Conservation (phyloP, 164 flowering plant genomes). For the Vitis rupestris region DNA sequence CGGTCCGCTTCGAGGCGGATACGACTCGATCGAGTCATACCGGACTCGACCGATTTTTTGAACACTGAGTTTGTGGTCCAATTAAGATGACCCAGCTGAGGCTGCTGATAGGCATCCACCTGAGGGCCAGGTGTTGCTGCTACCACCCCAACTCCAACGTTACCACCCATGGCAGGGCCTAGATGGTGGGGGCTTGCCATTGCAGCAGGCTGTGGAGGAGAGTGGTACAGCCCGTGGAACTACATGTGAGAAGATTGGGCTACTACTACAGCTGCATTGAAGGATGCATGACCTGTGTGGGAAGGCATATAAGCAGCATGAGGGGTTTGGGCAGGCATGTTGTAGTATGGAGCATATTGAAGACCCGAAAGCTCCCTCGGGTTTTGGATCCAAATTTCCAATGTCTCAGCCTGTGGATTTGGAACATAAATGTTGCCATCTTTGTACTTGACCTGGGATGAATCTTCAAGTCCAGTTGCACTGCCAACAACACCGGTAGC, state of each 20-base stretch:
- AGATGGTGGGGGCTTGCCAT: constrained; percentile 72
- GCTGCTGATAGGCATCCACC: constrained; percentile 83
- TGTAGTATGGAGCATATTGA: constrained; percentile 79
- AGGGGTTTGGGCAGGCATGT: constrained; percentile 72
- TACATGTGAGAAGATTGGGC: constrained; percentile 83
- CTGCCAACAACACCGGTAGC: constrained; percentile 65
- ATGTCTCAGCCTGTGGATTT: constrained; percentile 89
- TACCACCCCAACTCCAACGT: constrained; percentile 67
- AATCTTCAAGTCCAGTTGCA: constrained; percentile 73
- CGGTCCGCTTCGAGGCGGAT: too few relatives aligned
- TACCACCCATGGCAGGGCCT: constrained; percentile 64
- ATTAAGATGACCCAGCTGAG: constrained; percentile 75
- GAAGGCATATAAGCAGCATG: constrained; percentile 81
- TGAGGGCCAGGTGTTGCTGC: constrained; percentile 66
- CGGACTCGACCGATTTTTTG: too few relatives aligned
- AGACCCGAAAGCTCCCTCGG: constrained; percentile 67
- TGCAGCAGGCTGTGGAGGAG: constrained; percentile 53
- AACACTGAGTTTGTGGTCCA: too few relatives aligned
- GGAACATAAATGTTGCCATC: constrained; percentile 79
- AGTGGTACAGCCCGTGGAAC: constrained; percentile 73
- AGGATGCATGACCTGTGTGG: constrained; percentile 73
- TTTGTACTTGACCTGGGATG: constrained; percentile 84
- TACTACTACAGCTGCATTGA: constrained; percentile 53
- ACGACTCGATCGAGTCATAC: too few relatives aligned
- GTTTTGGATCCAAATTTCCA: constrained; percentile 88